Base-by-base conservation (phyloP, 2,329 filamentous ascomycete species). In the Neoascochyta sp. region DNA sequence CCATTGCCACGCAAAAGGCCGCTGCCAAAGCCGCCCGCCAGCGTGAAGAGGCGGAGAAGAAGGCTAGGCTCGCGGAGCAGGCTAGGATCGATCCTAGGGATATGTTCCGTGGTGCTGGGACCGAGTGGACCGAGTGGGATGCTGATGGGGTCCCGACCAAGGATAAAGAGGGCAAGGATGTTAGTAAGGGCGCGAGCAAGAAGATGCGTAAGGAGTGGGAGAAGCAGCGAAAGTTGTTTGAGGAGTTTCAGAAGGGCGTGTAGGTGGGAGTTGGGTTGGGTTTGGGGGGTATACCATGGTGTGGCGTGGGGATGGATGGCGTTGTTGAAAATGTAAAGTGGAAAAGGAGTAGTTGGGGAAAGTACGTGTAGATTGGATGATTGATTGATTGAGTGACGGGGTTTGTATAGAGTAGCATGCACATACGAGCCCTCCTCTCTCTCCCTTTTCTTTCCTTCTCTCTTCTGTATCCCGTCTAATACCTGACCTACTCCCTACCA, bases 151-250 rank as follows among this genome's bases (percentile, higher is more conserved):
- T 95, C 41, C 89, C 90, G 2, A 83, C 76, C 0, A 85, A 80
- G 64, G 78, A 88, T 58, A 80, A 78, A 40, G 80, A 85, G 17
- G 88, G 87, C 0, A 80, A 78, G 39, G 86, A 93, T 47, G 72
- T 95, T 20, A 76, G 85, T 4, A 95, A 95, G 71, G 83, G 75
- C 37, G 76, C 80, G 54, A 55, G 67, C 28, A 95, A 95, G 74
- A 89, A 86, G 69, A 63, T 95, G 48, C 81, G 73, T 66, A 95
- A 95, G 71, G 81, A 87, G 33, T 94, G 86, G 86, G 84, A 93
- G 50, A 80, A 74, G 58, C 90, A 95, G 69, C 92, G 88, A 73
- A 93, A 90, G 73, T 62, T 76, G 36, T 81, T 89, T 60, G 82
- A 89, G 14, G 57, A 62, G 42, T 37, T 52, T 32, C 13, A 50